Evolutionary conservation across 495 filamentous ascomycete species (phyloP).

Genomic region (Aspergillus sclerotioniger): DNA sequence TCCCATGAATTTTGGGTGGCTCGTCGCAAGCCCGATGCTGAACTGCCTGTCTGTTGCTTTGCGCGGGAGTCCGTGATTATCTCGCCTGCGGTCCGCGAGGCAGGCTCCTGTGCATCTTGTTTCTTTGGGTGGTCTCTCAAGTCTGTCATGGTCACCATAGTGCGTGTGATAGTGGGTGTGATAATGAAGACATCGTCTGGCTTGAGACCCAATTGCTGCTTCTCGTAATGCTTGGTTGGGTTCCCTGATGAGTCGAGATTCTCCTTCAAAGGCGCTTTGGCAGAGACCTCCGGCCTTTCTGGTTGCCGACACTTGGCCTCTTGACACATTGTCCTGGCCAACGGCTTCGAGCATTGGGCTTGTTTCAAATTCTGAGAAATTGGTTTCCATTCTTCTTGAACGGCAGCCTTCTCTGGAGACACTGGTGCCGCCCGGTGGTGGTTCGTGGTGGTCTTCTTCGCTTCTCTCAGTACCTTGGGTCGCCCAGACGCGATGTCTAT

Average conservation of each 20-base stretch:
- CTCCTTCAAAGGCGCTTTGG: constrained; percentile 28
- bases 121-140: constrained; percentile 13
- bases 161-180: constrained; percentile 49
- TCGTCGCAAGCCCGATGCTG: constrained; percentile 34
- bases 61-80: constrained; percentile 32
- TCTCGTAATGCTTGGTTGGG: constrained; percentile 14
- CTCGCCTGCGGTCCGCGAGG: constrained; percentile 23
- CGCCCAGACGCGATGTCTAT: constrained; percentile 24
- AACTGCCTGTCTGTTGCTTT: constrained; percentile 31
- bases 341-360: constrained; percentile 43
- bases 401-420: constrained; percentile 19
- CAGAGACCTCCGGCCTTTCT: constrained; percentile 19
- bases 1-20: constrained; percentile 23
- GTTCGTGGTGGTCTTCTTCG: constrained; percentile 15
- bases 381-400: constrained; percentile 34
- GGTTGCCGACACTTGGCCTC: constrained; percentile 26
- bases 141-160: constrained; percentile 29
- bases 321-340: constrained; percentile 30
- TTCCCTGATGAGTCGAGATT: constrained; percentile 21
- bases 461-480: constrained; percentile 28
- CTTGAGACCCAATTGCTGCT: constrained; percentile 14
- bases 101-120: constrained; percentile 4
- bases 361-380: constrained; percentile 45
- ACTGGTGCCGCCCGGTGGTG: constrained; percentile 11
- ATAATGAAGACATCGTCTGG: constrained; percentile 50